Evolutionary conservation across 164 flowering plant species (phyloP), one percentile per base, ranked within the genome.

Genomic region (Paratinospora sagittata): DNA sequence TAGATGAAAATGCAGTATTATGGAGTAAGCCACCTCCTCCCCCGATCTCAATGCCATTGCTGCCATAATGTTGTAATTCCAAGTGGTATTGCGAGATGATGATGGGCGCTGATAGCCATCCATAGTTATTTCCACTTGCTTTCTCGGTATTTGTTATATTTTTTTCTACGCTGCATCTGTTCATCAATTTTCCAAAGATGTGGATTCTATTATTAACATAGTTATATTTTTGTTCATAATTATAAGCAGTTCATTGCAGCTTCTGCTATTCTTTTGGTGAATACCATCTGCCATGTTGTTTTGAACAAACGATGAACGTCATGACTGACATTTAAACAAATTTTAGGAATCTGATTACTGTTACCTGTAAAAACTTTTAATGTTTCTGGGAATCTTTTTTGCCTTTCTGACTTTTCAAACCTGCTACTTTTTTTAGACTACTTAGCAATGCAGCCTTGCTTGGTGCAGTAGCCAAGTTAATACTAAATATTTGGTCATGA

Each of bases 221-320:
- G 57, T 49, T 19, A 52, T 52, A 19, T 52, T 19, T 7, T 16
- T 52, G 5, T 52, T 52, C 58, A 16, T 52, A 52, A 17, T 52
- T 52, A 52, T 52, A 52, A 52, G 58, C 58, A 52, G 58, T 52
- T 14, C 58, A 52, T 52, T 52, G 58, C 58, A 52, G 21, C 58
- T 52, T 52, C 58, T 16, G 58, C 19, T 52, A 17, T 17, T 19
- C 19, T 19, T 2, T 52, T 52, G 3, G n/a, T 16, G 2, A 19
- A 47, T 47, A 3, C 6, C 19, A 10, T 47, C 55, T 47, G 3
- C 55, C 55, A n/a, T n/a, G n/a, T 47, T 47, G 8, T 47, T 47
- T 3, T 47, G 43, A 39, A 39, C 43, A 3, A 39, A 7, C 10
- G 10, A n/a, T n/a, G n/a, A n/a, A n/a, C n/a, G n/a, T n/a, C n/a